Evolutionary conservation across 495 filamentous ascomycete species (phyloP).

Genomic region (Aspergillus avenaceus): DNA sequence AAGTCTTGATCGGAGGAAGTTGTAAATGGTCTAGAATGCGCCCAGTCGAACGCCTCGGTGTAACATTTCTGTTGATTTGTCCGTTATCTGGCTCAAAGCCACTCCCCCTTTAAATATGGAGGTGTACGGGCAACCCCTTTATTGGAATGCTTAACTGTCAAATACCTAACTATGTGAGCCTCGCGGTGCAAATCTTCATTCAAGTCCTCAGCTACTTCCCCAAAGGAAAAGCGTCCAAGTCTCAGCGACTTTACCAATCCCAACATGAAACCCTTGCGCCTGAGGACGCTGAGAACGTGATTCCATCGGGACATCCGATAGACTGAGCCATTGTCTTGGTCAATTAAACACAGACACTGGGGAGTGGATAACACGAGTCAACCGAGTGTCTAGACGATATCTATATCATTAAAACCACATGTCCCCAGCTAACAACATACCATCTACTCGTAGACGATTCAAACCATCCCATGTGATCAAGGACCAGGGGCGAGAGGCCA

Average conservation of each 20-base stretch:
- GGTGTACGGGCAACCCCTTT: no score
- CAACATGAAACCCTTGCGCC: no score
- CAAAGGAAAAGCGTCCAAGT: neutral
- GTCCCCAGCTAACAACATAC: slow-evolving; percentile 38
- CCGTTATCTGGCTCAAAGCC: neutral
- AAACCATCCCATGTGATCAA: slow-evolving; percentile 25
- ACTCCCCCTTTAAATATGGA: no score
- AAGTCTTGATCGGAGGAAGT: no score
- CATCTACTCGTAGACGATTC: slow-evolving; percentile 61
- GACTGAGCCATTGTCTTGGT: no score
- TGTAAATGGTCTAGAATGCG: neutral
- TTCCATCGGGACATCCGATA: no score
- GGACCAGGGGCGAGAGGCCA: slow-evolving; percentile 48
- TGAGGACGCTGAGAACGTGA: no score
- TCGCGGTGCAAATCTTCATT: neutral
- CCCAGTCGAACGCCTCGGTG: neutral
- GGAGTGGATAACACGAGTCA: no score
- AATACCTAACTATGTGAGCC: no score
- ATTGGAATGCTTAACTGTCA: no score
- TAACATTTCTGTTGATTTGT: neutral
- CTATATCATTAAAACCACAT: neutral
- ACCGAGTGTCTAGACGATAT: neutral
- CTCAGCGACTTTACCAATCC: neutral
- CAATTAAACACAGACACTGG: no score
- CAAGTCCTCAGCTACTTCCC: neutral